Evolutionary conservation across 1,284 basidiomycete genomes (phyloP).

Genomic region (Fereydounia khargensis): DNA sequence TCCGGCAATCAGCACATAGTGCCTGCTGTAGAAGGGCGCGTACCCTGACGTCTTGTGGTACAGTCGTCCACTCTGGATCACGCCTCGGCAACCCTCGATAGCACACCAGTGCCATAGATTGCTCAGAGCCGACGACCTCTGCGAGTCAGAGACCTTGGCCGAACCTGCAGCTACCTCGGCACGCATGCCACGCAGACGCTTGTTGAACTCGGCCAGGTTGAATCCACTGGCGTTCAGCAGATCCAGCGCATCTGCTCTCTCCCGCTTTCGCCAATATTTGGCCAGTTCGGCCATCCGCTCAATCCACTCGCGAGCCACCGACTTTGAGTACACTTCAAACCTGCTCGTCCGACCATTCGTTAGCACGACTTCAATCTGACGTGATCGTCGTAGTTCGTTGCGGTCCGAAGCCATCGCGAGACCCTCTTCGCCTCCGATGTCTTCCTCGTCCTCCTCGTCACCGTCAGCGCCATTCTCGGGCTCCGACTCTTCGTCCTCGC

Average conservation of each 20-base stretch:
- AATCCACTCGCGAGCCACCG: conserved; percentile 74
- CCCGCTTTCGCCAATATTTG: conserved; percentile 72
- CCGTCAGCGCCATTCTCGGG: conserved; percentile 54
- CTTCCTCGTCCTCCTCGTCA: conserved; percentile 64
- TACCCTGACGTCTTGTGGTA: conserved; percentile 63
- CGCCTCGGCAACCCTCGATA: conserved; percentile 70
- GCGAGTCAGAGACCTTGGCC: conserved; percentile 8
- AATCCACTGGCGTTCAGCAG: conserved; percentile 69
- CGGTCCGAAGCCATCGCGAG: conserved; percentile 62
- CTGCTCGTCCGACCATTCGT: conserved; percentile 69
- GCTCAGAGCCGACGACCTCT: conserved; percentile 64
- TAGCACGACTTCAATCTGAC: conserved; percentile 75
- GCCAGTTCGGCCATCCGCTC: conserved; percentile 68
- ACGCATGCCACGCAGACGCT: conserved; percentile 8
- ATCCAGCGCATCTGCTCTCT: conserved; percentile 68
- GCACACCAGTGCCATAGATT: conserved; percentile 77
- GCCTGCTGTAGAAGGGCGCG: conserved; percentile 37
- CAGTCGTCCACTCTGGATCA: conserved; percentile 69
- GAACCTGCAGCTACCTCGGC: conserved; percentile 2
- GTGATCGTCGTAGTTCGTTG: conserved; percentile 63
- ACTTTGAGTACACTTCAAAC: conserved; percentile 64
- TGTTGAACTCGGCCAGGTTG: conserved; percentile 60
- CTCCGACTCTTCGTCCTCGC: conserved; percentile 57
- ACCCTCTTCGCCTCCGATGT: conserved; percentile 69
- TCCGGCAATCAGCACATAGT: conserved; percentile 49